phyloP scores from a whole-genome alignment of 2,329 filamentous ascomycete genomes.

The Teratosphaeria viscida region DNA sequence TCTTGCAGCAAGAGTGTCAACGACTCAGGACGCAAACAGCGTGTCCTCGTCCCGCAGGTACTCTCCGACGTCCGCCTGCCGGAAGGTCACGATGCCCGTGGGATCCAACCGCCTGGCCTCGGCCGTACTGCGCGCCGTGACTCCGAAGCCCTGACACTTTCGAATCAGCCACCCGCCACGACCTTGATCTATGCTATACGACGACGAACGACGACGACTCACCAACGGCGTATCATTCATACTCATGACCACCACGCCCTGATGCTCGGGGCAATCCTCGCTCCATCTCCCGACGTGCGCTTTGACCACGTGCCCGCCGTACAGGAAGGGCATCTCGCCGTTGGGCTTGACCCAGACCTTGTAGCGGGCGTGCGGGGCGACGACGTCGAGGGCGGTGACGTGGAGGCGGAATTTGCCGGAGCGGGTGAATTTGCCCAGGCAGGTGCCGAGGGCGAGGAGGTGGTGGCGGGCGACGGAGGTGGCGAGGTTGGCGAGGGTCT shows the following conservation, averaged over 20 bases:
- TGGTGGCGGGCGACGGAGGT: constrained; percentile 73
- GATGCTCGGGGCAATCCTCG: constrained; percentile 87
- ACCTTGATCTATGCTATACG: not conserved
- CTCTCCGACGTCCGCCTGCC: constrained; percentile 89
- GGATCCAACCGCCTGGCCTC: constrained; percentile 79
- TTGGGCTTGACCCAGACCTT: constrained; percentile 97
- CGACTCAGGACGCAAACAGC: constrained; percentile 44
- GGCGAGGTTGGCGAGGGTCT: constrained; percentile 82
- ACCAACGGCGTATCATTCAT: constrained; percentile 81
- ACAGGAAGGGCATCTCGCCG: constrained; percentile 94
- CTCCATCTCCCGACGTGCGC: constrained; percentile 74
- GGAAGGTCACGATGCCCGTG: constrained; percentile 78
- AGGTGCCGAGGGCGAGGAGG: constrained; percentile 79
- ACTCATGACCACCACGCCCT: constrained; percentile 77
- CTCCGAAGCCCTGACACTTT: constrained; percentile 65
- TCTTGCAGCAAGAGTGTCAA: not conserved
- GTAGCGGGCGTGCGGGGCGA: constrained; percentile 84
- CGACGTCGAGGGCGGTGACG: constrained; percentile 80
- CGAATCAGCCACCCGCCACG: constrained; percentile 1
- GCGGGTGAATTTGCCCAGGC: constrained; percentile 92
- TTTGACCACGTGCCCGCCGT: constrained; percentile 82
- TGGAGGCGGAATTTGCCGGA: constrained; percentile 91
- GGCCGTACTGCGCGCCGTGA: constrained; percentile 76
- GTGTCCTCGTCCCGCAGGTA: constrained; percentile 76
- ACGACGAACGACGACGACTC: constrained; percentile 13